Base-by-base conservation (phyloP, 495 filamentous ascomycete species). In the Recurvomyces mirabilis region DNA sequence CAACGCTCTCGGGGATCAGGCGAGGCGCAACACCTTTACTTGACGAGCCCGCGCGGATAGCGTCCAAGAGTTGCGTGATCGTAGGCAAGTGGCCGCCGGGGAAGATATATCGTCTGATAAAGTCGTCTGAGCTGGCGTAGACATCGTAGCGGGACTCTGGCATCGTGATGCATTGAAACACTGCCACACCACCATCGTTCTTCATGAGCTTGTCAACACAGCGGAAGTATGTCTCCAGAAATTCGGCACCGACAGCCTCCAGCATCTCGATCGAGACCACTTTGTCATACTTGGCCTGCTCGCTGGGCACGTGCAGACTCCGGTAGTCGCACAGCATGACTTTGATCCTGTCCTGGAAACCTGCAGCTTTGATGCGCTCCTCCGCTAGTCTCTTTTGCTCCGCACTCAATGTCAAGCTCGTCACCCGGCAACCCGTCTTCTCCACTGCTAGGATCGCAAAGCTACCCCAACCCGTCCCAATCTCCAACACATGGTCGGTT, bases 141-240 rank as follows among this genome's bases (percentile, higher is more conserved):
- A 51, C 63, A 24, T 63, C 67, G 46, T 64, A 60, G 18, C 63
- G 44, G 28, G 68, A 46, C 53, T 84, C 77, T 1, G 80, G 80
- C 68, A 84, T 82, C 11, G 80, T 82, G 46, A 84, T 85, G 44
- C 81, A 81, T 57, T 85, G 81, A 53, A 85, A 81, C 22, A 79
- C 71, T 6, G 76, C 73, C 29, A 84, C 73, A 0, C 80, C 81
- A 2, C 74, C 72, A 0, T 77, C 68, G 13, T 55, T 61, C 59
- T 84, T 82, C 32, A 84, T 54, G 36, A 83, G 52, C 40, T 58
- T 56, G 48, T 80, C 63, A 9, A 84, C 63, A 47, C 68, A 52
- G 18, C 38, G 36, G 41, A 65, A 65, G 49, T 65, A 85, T 3
- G 63, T 74, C 13, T 70, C 65, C 19, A 85, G 53, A 48, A 70